A percentile compares a stretch with the other conserved stretches of the same genome.
phyloP scores from a whole-genome alignment of 2,329 filamentous ascomycete species.

The Paraphaeosphaeria sporulosa region DNA sequence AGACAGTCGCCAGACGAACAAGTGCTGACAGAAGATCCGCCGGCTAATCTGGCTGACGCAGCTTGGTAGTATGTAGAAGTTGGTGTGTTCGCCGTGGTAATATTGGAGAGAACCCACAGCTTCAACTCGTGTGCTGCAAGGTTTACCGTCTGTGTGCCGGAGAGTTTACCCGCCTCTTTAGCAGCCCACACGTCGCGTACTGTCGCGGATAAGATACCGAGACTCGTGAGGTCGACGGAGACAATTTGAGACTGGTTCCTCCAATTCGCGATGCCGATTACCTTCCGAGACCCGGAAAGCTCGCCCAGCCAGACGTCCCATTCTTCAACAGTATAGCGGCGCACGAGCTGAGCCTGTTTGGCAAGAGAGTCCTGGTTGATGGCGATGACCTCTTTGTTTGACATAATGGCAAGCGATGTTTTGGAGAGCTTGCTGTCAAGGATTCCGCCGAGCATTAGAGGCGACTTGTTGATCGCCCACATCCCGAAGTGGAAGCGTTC shows the following conservation, averaged over 20 bases:
- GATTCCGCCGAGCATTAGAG: constrained; percentile 54
- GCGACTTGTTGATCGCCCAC: constrained; percentile 57
- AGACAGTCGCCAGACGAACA: constrained; percentile 40
- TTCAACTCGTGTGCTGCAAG: constrained; percentile 38
- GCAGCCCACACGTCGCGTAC: constrained; percentile 49
- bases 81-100: constrained; percentile 22
- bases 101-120: constrained; percentile 46
- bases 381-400: constrained; percentile 63
- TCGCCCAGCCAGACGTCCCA: constrained; percentile 50
- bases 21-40: constrained; percentile 31
- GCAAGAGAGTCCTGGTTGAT: constrained; percentile 66
- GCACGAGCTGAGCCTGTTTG: constrained; percentile 59
- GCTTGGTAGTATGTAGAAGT: constrained; percentile 41
- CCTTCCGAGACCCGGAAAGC: constrained; percentile 44
- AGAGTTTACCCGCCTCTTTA: constrained; percentile 27
- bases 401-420: constrained; percentile 39
- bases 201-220: constrained; percentile 45
- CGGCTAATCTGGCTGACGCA: constrained; percentile 38
- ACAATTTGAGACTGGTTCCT: constrained; percentile 43
- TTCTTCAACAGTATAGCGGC: constrained; percentile 48
- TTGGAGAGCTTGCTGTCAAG: constrained; percentile 33
- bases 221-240: constrained; percentile 36
- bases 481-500: constrained; percentile 56
- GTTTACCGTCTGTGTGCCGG: constrained; percentile 23
- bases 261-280: constrained; percentile 50